These are phyloP conservation scores for Setaria italica DNA, from an alignment of 202 grass and related monocot genomes.

Conservation along the genomic window DNA sequence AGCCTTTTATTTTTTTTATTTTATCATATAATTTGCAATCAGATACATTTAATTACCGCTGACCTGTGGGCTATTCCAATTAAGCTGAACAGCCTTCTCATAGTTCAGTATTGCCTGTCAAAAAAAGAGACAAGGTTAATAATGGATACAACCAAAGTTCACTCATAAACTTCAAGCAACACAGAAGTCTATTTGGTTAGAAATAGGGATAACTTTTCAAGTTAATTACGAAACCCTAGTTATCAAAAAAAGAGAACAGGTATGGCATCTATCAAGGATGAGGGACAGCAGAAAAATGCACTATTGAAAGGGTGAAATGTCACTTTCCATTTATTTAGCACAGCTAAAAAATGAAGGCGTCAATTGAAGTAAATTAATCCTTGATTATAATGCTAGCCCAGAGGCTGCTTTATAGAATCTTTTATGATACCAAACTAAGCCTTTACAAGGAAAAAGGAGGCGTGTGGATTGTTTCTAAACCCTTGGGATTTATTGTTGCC, in stretches of 20 bases:
- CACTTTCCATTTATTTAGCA: slow-evolving; percentile 37
- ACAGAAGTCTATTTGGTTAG: background rate
- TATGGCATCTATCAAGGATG: background rate
- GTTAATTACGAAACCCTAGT: background rate
- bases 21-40: slow-evolving; percentile 20
- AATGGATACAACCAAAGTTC: slow-evolving; percentile 14
- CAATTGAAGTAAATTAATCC: slow-evolving; percentile 29
- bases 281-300: slow-evolving; percentile 12
- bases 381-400: slow-evolving; percentile 24
- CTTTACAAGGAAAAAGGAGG: background rate
- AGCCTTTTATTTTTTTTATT: slow-evolving; percentile 3
- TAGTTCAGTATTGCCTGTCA: slow-evolving; percentile 93
- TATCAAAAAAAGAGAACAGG: background rate
- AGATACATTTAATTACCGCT: slow-evolving; percentile 30
- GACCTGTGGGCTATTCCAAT: slow-evolving; percentile 99
- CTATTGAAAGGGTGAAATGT: background rate
- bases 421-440: background rate
- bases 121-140: slow-evolving; percentile 17
- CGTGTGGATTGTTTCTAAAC: background rate
- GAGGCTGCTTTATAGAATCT: slow-evolving; percentile 13
- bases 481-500: background rate
- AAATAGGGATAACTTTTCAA: background rate
- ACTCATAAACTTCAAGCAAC: slow-evolving; percentile 21
- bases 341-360: background rate
- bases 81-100: slow-evolving; percentile 94